Evolutionary conservation across 192 early-diverging fungal species (phyloP), one percentile per base, ranked within the genome.

Genomic region (Umbelopsis sp.): DNA sequence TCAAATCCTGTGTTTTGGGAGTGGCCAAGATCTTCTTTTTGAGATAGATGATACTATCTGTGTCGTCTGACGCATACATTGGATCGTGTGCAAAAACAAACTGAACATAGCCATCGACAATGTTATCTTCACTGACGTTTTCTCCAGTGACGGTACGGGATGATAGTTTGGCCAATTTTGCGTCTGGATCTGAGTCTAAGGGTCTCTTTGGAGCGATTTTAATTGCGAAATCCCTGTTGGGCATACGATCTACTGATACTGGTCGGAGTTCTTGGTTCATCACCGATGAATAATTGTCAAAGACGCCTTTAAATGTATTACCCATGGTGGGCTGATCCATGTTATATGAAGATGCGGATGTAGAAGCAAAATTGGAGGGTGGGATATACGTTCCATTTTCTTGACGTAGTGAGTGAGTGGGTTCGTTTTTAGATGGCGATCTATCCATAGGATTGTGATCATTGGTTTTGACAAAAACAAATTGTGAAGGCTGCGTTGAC

Each of bases 41-140:
- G 2, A 69, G 66, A 62, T 80, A 76, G 53, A 80, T 68, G 22
- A 80, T 32, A 34, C 74, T 74, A 21, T 80, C 74, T 4, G 72
- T 70, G 25, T 71, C 79, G n/a, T 76, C 74, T 3, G 59, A 56
- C 32, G 73, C 71, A 24, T 70, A 76, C 24, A 71, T 66, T 29
- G 74, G 32, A 54, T 80, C 79, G 49, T 80, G 74, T 20, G 45
- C 69, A n/a, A 80, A 44, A 5, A 80, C 66, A 62, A 80, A 80
- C 54, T 80, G 79, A 24, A 80, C 67, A 17, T 80, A 80, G 1
- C 79, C 79, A 38, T 80, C 79, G 11, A 73, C 72, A 25, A 80
- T 59, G 25, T 65, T 80, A 2, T 69, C 69, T 6, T 31, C 41
- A 16, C 44, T 56, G 0, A 80, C 79, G 45, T 69, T 78, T 14